These are phyloP conservation scores for Candida ponderosae DNA, from an alignment of 805 yeast species.

Conservation along the genomic window DNA sequence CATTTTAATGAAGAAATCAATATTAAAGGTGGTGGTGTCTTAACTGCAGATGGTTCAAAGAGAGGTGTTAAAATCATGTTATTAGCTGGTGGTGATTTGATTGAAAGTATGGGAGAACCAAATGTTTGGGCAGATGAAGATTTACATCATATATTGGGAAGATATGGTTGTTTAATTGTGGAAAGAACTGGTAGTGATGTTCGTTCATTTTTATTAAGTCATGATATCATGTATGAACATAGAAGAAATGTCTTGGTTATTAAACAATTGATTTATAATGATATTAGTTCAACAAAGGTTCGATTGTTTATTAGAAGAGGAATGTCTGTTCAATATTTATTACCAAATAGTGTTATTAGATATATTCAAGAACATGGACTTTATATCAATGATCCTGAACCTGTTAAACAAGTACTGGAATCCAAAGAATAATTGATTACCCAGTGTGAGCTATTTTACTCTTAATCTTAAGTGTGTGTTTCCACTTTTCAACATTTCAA, in stretches of 20 bases:
- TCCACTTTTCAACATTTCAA: no score
- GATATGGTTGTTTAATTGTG: conserved; percentile 92
- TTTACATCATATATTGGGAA: conserved; percentile 89
- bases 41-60: conserved; percentile 46
- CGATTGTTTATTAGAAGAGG: conserved; percentile 87
- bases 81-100: conserved; percentile 95
- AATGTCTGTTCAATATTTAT: conserved; percentile 91
- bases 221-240: conserved; percentile 97
- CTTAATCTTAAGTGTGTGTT: no score
- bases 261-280: conserved; percentile 93
- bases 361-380: conserved; percentile 89
- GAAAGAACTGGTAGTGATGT: conserved; percentile 97
- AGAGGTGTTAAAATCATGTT: conserved; percentile 93
- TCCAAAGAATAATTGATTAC: conserved; percentile 28
- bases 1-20: conserved; percentile 95
- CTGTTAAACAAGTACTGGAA: conserved; percentile 79
- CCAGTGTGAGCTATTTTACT: no score
- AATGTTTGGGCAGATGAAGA: conserved; percentile 98
- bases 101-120: conserved; percentile 99
- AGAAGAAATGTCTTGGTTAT: conserved; percentile 88
- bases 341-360: conserved; percentile 91
- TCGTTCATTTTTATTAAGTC: conserved; percentile 81
- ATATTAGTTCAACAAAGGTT: conserved; percentile 91
- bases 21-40: conserved; percentile 80
- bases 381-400: conserved; percentile 81